Evolutionary conservation across 495 filamentous ascomycete species (phyloP).

Genomic region (Cercophora sp.): DNA sequence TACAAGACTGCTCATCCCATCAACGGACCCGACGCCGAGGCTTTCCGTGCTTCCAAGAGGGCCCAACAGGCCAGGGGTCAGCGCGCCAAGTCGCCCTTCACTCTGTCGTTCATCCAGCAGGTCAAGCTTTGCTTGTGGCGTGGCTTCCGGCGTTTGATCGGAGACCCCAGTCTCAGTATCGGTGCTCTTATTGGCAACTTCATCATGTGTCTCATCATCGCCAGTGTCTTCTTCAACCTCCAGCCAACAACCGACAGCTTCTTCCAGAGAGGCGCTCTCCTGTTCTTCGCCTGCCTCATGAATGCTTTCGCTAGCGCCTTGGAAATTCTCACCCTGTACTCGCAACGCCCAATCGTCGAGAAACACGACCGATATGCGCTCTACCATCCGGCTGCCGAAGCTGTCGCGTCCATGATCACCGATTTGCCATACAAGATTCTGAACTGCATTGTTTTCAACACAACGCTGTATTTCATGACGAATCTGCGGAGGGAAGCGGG

Average conservation of each 20-base stretch:
- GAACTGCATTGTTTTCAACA: conserved; percentile 54
- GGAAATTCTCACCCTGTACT: conserved; percentile 79
- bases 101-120: conserved; percentile 68
- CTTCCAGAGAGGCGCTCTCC: conserved; percentile 71
- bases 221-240: conserved; percentile 78
- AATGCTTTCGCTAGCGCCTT: conserved; percentile 78
- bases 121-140: conserved; percentile 68
- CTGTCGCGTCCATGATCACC: conserved; percentile 74
- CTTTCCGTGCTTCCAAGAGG: conserved; percentile 63
- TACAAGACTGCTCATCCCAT: conserved; percentile 62
- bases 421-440: conserved; percentile 70
- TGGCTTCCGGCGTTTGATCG: conserved; percentile 65
- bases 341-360: conserved; percentile 87
- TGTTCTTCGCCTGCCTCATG: conserved; percentile 86
- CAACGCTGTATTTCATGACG: conserved; percentile 82
- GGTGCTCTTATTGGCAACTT: conserved; percentile 69
- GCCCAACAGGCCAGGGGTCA: conserved; percentile 62
- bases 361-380: conserved; percentile 89
- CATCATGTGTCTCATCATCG: conserved; percentile 71
- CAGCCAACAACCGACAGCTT: conserved; percentile 60
- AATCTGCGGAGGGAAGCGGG: conserved; percentile 72
- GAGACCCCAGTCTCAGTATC: conserved; percentile 69
- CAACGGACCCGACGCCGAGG: conserved; percentile 59
- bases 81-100: conserved; percentile 68
- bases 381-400: conserved; percentile 86